phyloP scores from a whole-genome alignment of 306 rosid species.

The Leucaena leucocephala region DNA sequence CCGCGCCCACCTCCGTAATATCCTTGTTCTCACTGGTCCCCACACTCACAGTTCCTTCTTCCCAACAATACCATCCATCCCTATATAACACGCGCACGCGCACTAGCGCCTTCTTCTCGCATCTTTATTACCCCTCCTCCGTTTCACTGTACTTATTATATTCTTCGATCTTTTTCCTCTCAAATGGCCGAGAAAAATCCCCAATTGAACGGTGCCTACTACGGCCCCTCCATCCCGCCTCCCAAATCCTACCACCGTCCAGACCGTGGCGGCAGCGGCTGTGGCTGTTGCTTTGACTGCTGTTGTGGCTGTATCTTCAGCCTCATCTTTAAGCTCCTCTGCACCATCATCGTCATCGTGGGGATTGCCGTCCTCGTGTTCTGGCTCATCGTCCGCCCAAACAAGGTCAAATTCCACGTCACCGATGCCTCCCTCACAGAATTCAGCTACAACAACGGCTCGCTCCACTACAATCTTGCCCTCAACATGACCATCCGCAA shows the following conservation, averaged over 20 bases:
- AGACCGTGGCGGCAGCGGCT: conserved; percentile 46
- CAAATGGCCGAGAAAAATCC: conserved; percentile 54
- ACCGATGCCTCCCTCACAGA: conserved; percentile 55
- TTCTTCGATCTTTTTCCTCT: neutral
- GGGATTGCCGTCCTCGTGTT: conserved; percentile 40
- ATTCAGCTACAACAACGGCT: conserved; percentile 44
- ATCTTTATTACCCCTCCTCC: neutral
- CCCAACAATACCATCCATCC: neutral
- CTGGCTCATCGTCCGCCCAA: conserved; percentile 62
- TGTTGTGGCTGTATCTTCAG: conserved; percentile 32
- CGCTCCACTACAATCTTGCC: conserved; percentile 49
- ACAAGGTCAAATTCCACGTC: conserved; percentile 49
- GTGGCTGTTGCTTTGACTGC: conserved; percentile 47
- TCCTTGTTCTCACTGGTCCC: neutral
- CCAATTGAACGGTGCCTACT: conserved; percentile 75
- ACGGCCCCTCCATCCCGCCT: conserved; percentile 85
- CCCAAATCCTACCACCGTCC: conserved; percentile 44
- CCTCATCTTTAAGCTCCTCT: conserved; percentile 44
- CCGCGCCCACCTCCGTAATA: neutral
- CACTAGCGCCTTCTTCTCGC: neutral
- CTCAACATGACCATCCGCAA: conserved; percentile 63
- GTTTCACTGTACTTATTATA: neutral
- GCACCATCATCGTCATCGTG: conserved; percentile 33
- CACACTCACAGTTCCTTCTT: neutral
- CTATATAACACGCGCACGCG: neutral